Base-by-base conservation (phyloP, 202 grass and related monocot genomes). In the Setaria viridis region DNA sequence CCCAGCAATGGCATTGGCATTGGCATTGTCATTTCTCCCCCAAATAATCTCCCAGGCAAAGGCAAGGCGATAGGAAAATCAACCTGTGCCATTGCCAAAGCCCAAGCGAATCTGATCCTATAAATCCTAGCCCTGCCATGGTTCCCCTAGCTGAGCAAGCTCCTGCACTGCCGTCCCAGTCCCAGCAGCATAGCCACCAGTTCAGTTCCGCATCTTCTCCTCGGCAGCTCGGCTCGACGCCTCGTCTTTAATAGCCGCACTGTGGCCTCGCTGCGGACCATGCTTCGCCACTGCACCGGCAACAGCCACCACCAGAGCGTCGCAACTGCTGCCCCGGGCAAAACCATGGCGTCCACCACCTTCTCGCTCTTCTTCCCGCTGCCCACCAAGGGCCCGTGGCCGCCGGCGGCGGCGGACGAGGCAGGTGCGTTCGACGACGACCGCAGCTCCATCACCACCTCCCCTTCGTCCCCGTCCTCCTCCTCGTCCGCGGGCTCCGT, bases 341-440 rank as follows among this genome's bases (percentile, higher is more conserved):
- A 37, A 16, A 82, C 47, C n/a, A 82, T 83, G 88, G 67, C 87
- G 16, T 88, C 82, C 73, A 88, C 84, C 86, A 82, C 79, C 73
- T 93, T 73, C 79, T 88, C 79, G 9, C 89, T 84, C 63, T 94
- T 88, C 89, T 87, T 81, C 47, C 87, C 85, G 49, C 80, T 43
- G 62, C 82, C 85, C 4, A 67, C 56, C 6, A 60, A 63, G 29
- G 80, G 6, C 7, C 67, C 32, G 10, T 57, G 78, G 78, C 20
- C 64, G 1, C 45, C 10, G n/a, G 11, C 0, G 1, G 46, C 7
- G 42, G 11, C 0, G 2, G 84, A 76, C 47, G 78, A 81, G 4
- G 32, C 72, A 0, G 55, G 55, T 2, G 49, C 50, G 33, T 81
- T 68, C 84, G 75, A 79, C 51, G 84, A 89, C 29, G 84, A 74